Evolutionary conservation across 2,329 filamentous ascomycete species (phyloP), one percentile per base, ranked within the genome.

Genomic region (Fusarium haematococcum): DNA sequence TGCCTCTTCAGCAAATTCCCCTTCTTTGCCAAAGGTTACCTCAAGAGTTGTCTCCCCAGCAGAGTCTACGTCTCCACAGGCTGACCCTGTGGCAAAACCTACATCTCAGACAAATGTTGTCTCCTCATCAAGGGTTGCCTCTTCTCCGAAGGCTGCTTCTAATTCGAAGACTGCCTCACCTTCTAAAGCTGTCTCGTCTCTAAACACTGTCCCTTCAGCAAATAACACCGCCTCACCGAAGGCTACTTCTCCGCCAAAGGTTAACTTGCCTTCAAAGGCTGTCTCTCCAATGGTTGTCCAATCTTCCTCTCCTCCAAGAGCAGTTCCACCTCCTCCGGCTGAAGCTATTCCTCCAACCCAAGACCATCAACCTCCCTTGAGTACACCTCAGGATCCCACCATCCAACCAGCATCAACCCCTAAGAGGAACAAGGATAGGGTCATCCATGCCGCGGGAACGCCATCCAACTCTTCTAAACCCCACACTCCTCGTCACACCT

Each of bases 391-490:
- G 39, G 41, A 63, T 6, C 20, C 20, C 2, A 20, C 23, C n/a
- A 32, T 56, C 18, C 39, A 58, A 4, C 54, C 5, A 45, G 33
- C 23, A 16, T 64, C 66, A 11, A 71, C 62, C 9, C 73, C 69
- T 11, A 69, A 45, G 23, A 72, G 65, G 25, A 52, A 41, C 7
- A 73, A 65, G 25, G 52, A 45, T 6, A 39, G 18, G 13, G 59
- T 33, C 8, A 9, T 27, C 5, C 33, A 41, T 59, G 45, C 23
- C 23, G n/a, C 48, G 27, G 63, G 60, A 16, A 68, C 68, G 10
- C 60, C 70, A 11, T 77, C 74, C 23, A 76, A 66, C 7, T 66
- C 77, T 25, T 71, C 74, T 18, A 79, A 75, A 10, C 81, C 80
- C 1, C 77, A 71, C 45, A 81, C 80, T 6, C 79, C 77, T 27